These are phyloP conservation scores for Trichoderma koningii DNA, from an alignment of 2,329 filamentous ascomycete genomes.

Conservation along the genomic window DNA sequence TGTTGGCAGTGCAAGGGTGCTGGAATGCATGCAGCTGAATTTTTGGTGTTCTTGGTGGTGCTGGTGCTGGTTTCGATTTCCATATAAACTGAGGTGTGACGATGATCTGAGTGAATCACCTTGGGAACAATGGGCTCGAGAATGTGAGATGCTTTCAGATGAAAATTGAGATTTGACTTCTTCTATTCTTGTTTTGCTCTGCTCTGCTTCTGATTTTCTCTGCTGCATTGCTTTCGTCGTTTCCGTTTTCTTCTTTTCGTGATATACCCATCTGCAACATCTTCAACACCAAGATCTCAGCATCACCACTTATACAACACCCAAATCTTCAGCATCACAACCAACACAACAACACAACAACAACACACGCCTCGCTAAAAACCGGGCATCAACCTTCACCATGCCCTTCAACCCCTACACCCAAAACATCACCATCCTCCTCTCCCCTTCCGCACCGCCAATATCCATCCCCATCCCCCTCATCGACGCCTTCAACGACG, in stretches of 20 bases:
- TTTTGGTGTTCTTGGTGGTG: neutral
- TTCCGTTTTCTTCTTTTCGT: neutral
- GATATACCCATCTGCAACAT: neutral
- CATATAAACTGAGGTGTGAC: neutral
- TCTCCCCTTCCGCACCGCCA: slow-evolving; percentile 22
- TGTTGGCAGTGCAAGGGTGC: neutral
- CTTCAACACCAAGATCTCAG: slow-evolving; percentile 17
- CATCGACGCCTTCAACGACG: slow-evolving; percentile 40
- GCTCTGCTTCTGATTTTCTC: neutral
- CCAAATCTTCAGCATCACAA: too few species aligned
- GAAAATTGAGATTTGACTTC: neutral
- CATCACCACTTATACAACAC: neutral
- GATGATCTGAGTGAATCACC: neutral
- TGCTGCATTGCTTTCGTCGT: neutral
- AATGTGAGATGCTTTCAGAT: neutral
- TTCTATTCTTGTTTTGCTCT: neutral
- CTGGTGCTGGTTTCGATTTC: neutral
- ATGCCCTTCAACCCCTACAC: slow-evolving; percentile 41
- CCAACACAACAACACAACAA: neutral
- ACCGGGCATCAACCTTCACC: neutral
- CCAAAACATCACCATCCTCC: slow-evolving; percentile 43
- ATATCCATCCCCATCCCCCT: slow-evolving; percentile 39
- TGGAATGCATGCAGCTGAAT: neutral
- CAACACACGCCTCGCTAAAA: neutral
- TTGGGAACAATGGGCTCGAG: slow-evolving; percentile 8